A percentile compares a stretch with the other conserved stretches of the same genome.
Evolutionary conservation across 2,329 filamentous ascomycete genomes (phyloP).

Genomic region (Capronia americana): DNA sequence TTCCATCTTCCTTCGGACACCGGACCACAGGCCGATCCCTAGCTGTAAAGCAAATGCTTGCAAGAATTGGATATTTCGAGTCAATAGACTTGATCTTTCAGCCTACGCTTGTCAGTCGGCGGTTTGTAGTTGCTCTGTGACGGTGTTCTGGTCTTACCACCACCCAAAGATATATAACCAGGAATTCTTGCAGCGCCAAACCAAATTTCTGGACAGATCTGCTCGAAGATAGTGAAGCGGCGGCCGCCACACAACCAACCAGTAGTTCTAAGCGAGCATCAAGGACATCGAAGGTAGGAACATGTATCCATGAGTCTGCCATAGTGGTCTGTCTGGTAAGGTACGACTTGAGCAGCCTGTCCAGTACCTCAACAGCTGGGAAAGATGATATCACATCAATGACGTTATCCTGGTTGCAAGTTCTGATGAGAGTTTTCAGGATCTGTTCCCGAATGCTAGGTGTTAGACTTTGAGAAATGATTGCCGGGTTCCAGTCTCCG

Average conservation of each 20-base stretch:
- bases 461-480: constrained; percentile 1
- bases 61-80: constrained; percentile 9
- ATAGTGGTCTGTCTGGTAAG: neutral
- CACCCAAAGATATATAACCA: constrained; percentile 12
- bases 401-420: constrained; percentile 10
- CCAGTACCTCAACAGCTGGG: constrained; percentile 4
- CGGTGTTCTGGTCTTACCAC: constrained; percentile 1
- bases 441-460: constrained; percentile 10
- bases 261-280: constrained; percentile 11
- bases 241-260: neutral
- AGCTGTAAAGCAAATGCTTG: constrained; percentile 14
- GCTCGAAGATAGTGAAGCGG: constrained; percentile 2
- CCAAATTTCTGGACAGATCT: constrained; percentile 14
- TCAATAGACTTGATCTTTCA: constrained; percentile 7
- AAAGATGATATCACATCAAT: constrained; percentile 12
- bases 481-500: neutral
- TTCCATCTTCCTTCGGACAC: constrained; percentile 16
- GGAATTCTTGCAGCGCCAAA: constrained; percentile 11
- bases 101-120: neutral
- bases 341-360: constrained; percentile 13
- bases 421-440: neutral
- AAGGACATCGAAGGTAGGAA: constrained; percentile 6
- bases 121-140: neutral
- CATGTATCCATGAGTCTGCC: constrained; percentile 18
- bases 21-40: constrained; percentile 11